Base-by-base conservation (phyloP, 257 asterid species). In the Gardenia jasminoides region DNA sequence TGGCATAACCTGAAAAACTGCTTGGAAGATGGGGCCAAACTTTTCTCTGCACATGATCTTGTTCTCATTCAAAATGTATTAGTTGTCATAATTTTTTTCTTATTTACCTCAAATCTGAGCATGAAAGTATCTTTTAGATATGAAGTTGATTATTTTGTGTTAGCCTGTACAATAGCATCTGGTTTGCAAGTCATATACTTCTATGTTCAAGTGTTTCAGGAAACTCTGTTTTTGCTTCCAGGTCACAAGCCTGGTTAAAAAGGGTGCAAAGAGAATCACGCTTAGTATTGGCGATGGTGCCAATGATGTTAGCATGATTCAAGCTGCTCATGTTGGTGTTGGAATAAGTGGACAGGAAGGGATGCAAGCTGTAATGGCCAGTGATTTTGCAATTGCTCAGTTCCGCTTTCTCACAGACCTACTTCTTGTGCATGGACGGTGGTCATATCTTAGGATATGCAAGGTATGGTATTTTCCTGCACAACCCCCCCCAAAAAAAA, bases 281-380 rank as follows among this genome's bases (percentile, higher is more conserved):
- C 97, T 96, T 66, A 91, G 99, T 86, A 96, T 96, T 77, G 99
- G 99, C 74, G 99, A 96, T 82, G 99, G 99, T 80, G 99, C 99
- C 78, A 95, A 95, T 76, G 99, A 95, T 81, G 99, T 95, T 71
- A 95, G 99, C 90, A 96, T 96, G 99, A 96, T 96, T 81, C 99
- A 96, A 83, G 99, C 99, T 54, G 99, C 99, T 74, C 99, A 96
- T 89, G 99, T 96, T 85, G 99, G 99, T 76, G 98, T 96, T 64
- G 99, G 99, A 58, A 93, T 96, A 80, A 96, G 99, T 82, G 99
- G 99, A 77, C 98, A 96, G 88, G 99, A 96, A 81, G 99, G 99
- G 76, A 96, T 96, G 99, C 99, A 96, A 88, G 99, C 99, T 16
- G 99, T 93, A 80, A 96, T 96, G 99, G 97, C 99, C 67, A 96